These are phyloP conservation scores for Cardamine occulta DNA, from an alignment of 345 rosid genomes.

Conservation along the genomic window DNA sequence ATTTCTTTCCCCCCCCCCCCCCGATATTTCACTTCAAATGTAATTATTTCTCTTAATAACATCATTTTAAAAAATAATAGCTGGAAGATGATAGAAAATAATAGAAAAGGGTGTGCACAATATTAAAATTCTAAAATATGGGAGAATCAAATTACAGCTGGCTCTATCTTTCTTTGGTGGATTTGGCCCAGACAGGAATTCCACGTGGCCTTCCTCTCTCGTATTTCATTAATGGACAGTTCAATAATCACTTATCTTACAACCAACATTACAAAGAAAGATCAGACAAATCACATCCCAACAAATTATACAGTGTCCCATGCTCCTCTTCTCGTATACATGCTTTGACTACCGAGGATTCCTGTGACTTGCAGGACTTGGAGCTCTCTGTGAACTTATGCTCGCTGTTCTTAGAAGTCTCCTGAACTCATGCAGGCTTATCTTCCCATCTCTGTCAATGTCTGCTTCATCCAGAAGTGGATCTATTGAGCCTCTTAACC, in stretches of 20 bases:
- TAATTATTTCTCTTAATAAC: background rate
- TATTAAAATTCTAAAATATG: background rate
- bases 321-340: conserved; percentile 10
- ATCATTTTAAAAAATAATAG: background rate
- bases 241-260: conserved; percentile 30
- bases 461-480: conserved; percentile 98
- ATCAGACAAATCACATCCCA: conserved; percentile 33
- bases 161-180: too few species aligned
- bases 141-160: conserved; percentile 40
- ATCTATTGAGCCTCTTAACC: conserved; percentile 85
- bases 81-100: conserved; percentile 15
- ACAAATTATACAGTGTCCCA: conserved; percentile 4
- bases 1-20: too few species aligned
- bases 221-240: background rate
- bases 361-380: conserved; percentile 53
- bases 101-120: background rate
- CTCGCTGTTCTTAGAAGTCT: conserved; percentile 92
- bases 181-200: background rate
- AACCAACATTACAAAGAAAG: conserved; percentile 26
- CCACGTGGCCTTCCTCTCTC: conserved; percentile 16
- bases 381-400: conserved; percentile 62
- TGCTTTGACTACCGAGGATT: conserved; percentile 36
- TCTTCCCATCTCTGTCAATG: conserved; percentile 91
- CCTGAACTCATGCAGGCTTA: conserved; percentile 93
- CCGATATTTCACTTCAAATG: too few species aligned